Evolutionary conservation across 108 stramenopile genomes (phyloP).

Genomic region (Skeletonema marinoi): DNA sequence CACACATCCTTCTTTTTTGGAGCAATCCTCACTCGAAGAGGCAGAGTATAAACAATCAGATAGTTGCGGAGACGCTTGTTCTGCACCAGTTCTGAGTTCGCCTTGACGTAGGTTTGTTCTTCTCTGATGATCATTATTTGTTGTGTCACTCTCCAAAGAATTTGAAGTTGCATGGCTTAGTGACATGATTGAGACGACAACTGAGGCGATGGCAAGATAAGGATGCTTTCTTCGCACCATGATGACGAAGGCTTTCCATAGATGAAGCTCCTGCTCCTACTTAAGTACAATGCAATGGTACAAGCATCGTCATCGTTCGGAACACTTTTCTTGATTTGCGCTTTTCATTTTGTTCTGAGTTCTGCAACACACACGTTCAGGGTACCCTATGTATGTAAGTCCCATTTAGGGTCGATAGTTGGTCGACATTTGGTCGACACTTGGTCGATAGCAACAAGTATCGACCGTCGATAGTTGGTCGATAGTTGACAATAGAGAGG

Average conservation of each 20-base stretch:
- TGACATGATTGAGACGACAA: neutral
- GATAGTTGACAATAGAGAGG: no score
- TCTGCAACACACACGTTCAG: no score
- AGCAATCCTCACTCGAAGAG: constrained; percentile 19
- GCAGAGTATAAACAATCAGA: constrained; percentile 38
- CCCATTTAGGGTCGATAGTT: no score
- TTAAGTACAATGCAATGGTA: no score
- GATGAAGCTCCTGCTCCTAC: no score
- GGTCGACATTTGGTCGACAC: no score
- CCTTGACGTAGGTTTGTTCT: neutral
- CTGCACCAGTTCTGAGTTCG: neutral
- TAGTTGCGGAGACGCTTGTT: constrained; percentile 1
- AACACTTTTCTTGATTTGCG: no score
- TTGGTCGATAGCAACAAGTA: no score
- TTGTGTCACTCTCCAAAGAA: neutral
- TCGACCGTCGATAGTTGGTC: no score
- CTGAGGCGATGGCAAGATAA: neutral
- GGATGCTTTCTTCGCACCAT: neutral
- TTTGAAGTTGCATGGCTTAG: neutral
- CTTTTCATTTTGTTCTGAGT: no score
- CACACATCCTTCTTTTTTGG: constrained; percentile 14
- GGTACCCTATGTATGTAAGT: no score
- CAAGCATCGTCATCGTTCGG: no score
- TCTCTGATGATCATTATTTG: neutral
- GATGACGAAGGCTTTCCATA: neutral